Evolutionary conservation across 176 grass and related monocot species (phyloP).

Genomic region (Triticum turgidum): DNA sequence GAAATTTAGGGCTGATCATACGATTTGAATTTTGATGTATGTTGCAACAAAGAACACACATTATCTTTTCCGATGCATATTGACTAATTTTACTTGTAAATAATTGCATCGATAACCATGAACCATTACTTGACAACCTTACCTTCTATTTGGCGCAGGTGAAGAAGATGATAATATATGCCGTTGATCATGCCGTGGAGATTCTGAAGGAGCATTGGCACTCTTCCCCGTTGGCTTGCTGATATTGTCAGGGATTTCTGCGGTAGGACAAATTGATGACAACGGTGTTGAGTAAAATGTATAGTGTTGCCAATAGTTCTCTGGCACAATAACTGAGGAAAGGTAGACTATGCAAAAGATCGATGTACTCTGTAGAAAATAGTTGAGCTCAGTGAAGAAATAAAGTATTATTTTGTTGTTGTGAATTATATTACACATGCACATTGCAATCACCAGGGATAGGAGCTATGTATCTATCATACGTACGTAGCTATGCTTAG

Average conservation of each 20-base stretch:
- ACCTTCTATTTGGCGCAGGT: constrained; percentile 26
- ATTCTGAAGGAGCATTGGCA: constrained; percentile 23
- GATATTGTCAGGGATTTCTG: not conserved
- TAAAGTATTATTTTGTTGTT: not conserved
- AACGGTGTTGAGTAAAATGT: not conserved
- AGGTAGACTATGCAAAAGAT: not conserved
- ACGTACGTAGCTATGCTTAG: not conserved
- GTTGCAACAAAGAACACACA: no score
- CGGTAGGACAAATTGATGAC: not conserved
- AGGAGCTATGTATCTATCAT: not conserved
- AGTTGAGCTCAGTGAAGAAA: not conserved
- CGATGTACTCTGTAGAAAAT: not conserved
- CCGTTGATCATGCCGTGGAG: constrained; percentile 38
- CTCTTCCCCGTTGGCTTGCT: not conserved
- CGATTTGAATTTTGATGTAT: no score
- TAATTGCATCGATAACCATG: not conserved
- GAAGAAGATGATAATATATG: constrained; percentile 76
- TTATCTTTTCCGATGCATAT: no score
- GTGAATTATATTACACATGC: not conserved
- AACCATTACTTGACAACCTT: not conserved
- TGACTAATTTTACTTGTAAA: not conserved
- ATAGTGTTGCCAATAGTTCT: not conserved
- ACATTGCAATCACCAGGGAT: not conserved
- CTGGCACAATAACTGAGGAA: not conserved
- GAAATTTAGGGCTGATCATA: no score